A percentile compares a stretch with the other conserved stretches of the same genome.
Conservation (phyloP, 2,329 filamentous ascomycete genomes). For the Diaporthe batatas region DNA sequence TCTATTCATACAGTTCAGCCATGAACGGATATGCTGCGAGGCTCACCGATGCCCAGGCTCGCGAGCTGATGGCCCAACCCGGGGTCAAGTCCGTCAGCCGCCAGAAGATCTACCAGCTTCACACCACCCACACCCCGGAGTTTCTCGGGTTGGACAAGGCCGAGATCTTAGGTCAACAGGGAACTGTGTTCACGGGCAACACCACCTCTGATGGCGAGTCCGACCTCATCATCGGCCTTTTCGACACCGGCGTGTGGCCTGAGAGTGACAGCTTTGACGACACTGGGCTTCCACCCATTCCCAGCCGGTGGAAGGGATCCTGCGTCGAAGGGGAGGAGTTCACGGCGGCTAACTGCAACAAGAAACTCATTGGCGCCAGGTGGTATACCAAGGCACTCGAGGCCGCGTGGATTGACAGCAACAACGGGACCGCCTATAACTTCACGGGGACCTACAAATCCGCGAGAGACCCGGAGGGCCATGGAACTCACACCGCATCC, state of each 20-base stretch:
- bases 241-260: conserved; percentile 42
- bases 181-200: background rate
- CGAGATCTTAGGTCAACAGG: conserved; percentile 7
- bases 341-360: conserved; percentile 38
- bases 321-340: conserved; percentile 39
- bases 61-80: conserved; percentile 29
- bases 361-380: conserved; percentile 42
- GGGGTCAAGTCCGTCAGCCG: conserved; percentile 35
- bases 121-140: conserved; percentile 37
- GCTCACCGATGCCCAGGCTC: conserved; percentile 37
- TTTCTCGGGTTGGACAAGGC: conserved; percentile 38
- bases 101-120: conserved; percentile 28
- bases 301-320: conserved; percentile 37
- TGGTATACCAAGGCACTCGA: conserved; percentile 39
- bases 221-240: conserved; percentile 39
- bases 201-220: conserved; percentile 10
- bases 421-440: conserved; percentile 22
- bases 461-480: conserved; percentile 21
- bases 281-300: conserved; percentile 36
- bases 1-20: conserved; percentile 39
- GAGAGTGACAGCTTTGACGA: conserved; percentile 42
- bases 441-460: background rate
- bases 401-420: conserved; percentile 11
- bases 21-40: conserved; percentile 40
- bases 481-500: conserved; percentile 21